Evolutionary conservation across 768 basidiomycete species (phyloP).

Genomic region (Rhizopogon vinicolor): DNA sequence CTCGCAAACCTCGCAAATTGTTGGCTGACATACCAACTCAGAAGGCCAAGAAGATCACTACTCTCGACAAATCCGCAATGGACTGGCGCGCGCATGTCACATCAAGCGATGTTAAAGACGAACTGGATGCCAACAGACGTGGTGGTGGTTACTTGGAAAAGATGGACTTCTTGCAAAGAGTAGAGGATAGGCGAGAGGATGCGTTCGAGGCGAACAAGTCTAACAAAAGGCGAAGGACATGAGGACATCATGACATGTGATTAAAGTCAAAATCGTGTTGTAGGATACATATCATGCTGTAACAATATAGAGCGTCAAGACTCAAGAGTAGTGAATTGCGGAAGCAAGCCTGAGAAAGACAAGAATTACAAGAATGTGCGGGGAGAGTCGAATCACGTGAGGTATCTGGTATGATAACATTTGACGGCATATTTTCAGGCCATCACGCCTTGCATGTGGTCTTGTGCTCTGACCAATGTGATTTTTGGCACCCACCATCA

Average conservation of each 20-base stretch:
- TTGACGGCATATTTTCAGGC: background rate
- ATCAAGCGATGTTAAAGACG: constrained; percentile 49
- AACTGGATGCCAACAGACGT: constrained; percentile 69
- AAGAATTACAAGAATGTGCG: background rate
- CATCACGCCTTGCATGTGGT: constrained; percentile 7
- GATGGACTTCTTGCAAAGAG: constrained; percentile 76
- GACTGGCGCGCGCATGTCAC: constrained; percentile 75
- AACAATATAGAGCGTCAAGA: background rate
- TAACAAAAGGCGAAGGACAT: constrained; percentile 41
- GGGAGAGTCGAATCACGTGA: background rate
- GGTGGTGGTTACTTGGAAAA: constrained; percentile 82
- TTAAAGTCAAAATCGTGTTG: background rate
- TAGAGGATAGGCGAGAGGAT: constrained; percentile 67
- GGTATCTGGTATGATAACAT: background rate
- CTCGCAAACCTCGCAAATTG: constrained; percentile 59
- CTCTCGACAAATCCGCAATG: constrained; percentile 82
- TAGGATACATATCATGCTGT: background rate
- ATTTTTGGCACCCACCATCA: constrained; percentile 34
- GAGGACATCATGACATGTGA: background rate
- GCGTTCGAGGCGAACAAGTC: constrained; percentile 52
- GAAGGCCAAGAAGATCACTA: constrained; percentile 75
- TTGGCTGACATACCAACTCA: constrained; percentile 50
- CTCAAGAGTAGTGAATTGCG: background rate
- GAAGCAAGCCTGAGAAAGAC: background rate
- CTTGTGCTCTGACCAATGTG: constrained; percentile 37